These are phyloP conservation scores for Cladophialophora exuberans DNA, from an alignment of 2,329 filamentous ascomycete genomes.

Conservation along the genomic window DNA sequence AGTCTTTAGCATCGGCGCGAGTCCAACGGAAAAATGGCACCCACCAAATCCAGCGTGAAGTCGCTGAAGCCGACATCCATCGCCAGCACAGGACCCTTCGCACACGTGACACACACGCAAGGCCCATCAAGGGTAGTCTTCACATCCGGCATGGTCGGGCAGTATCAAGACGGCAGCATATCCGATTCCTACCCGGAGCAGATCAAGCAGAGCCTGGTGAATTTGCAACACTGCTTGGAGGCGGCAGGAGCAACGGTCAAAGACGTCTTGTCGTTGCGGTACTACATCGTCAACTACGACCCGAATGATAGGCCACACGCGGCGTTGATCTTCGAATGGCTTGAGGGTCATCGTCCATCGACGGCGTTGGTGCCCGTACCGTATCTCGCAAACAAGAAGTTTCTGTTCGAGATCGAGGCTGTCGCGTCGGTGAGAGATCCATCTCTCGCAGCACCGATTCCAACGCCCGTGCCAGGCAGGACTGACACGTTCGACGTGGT, in stretches of 20 bases:
- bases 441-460: conserved; percentile 46
- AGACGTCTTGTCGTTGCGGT: background rate
- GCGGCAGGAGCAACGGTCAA: background rate
- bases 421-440: background rate
- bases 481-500: conserved; percentile 37
- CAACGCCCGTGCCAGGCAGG: conserved; percentile 61
- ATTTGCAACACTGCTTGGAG: background rate
- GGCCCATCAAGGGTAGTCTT: too few relatives aligned
- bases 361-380: background rate
- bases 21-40: too few relatives aligned
- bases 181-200: background rate
- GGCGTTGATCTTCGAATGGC: background rate
- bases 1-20: too few relatives aligned
- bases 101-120: too few relatives aligned
- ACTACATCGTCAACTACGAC: background rate
- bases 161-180: background rate
- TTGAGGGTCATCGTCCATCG: background rate
- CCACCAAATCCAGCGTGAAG: too few relatives aligned
- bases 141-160: too few relatives aligned
- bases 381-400: background rate
- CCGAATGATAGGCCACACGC: background rate
- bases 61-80: too few relatives aligned
- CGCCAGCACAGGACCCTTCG: too few relatives aligned
- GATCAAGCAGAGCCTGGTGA: background rate
- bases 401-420: background rate